Evolutionary conservation across 2,329 filamentous ascomycete genomes (phyloP).

Genomic region (Geosmithia flava): DNA sequence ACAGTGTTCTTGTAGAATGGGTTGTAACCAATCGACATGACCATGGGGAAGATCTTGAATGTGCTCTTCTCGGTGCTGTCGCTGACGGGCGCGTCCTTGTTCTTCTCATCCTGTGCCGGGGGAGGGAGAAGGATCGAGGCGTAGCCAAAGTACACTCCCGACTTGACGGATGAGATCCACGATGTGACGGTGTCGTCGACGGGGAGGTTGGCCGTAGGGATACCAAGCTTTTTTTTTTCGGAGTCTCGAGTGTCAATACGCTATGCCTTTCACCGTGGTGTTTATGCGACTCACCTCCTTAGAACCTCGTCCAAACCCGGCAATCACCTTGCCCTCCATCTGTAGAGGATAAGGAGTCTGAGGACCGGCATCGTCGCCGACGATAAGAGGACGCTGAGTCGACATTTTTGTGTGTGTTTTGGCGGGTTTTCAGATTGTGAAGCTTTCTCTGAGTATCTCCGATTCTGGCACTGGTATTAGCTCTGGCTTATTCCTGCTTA

Average conservation of each 20-base stretch:
- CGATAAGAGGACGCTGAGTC: constrained; percentile 47
- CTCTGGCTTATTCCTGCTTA: too few species aligned
- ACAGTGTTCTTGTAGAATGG: constrained; percentile 92
- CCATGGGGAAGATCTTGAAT: constrained; percentile 61
- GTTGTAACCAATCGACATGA: constrained; percentile 93
- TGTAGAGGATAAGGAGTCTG: constrained; percentile 68
- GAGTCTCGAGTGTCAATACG: not conserved
- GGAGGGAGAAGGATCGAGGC: constrained; percentile 58
- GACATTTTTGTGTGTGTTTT: not conserved
- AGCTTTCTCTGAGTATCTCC: too few species aligned
- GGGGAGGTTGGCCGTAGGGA: constrained; percentile 88
- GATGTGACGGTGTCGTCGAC: constrained; percentile 49
- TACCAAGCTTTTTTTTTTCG: constrained; percentile 57
- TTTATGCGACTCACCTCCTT: constrained; percentile 53
- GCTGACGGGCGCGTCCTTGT: not conserved
- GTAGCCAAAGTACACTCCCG: constrained; percentile 91
- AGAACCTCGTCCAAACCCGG: constrained; percentile 86
- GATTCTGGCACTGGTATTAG: too few species aligned
- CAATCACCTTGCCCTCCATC: constrained; percentile 78
- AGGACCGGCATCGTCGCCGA: constrained; percentile 64
- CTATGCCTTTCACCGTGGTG: not conserved
- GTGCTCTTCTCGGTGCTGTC: not conserved
- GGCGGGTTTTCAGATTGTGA: too few species aligned
- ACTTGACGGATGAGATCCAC: constrained; percentile 52
- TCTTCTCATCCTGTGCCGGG: constrained; percentile 18